Evolutionary conservation across 345 rosid species (phyloP), one percentile per base, ranked within the genome.

Genomic region (Adansonia digitata): DNA sequence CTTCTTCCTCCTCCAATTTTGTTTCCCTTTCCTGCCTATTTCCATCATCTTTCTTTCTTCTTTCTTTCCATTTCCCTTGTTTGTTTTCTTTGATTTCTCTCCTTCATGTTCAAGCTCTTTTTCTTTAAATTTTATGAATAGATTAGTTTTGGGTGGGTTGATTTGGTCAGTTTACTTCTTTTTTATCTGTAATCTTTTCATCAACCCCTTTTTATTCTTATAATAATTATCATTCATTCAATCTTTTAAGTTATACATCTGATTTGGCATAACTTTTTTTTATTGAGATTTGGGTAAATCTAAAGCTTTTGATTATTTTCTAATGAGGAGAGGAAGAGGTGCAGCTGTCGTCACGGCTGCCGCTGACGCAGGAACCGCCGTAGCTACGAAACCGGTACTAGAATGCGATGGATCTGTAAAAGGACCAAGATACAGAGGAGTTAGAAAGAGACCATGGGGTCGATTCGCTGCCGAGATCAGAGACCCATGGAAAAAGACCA

Each of bases 381-480:
- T 9, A 10, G 34, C 71, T 15, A 68, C 57, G 57, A 81, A 59
- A 65, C 83, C 77, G 24, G 91, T 85, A 70, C 83, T 49, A n/a
- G 71, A 74, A 34, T 51, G 61, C 22, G 14, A 63, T n/a, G 61
- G 77, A 74, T 63, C 71, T 49, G 22, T 74, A 0, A 74, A 63
- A 22, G 95, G 88, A 75, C 85, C 86, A 24, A 89, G 86, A 77
- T 94, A 91, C 80, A 90, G 98, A 84, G 97, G 98, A 52, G 98
- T 94, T 0, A 73, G 98, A 49, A 89, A 87, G 85, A 81, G 98
- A 83, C 97, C 94, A 27, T 91, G 96, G 94, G 97, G 98, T 0
- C 79, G 90, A 29, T 94, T 86, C 82, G 97, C 97, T 0, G 97
- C 98, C 0, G 98, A 94, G 91, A 94, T 94, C 88, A 86, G 98